Conservation (phyloP, 768 basidiomycete species). For the Pleurotus tuber-regium region DNA sequence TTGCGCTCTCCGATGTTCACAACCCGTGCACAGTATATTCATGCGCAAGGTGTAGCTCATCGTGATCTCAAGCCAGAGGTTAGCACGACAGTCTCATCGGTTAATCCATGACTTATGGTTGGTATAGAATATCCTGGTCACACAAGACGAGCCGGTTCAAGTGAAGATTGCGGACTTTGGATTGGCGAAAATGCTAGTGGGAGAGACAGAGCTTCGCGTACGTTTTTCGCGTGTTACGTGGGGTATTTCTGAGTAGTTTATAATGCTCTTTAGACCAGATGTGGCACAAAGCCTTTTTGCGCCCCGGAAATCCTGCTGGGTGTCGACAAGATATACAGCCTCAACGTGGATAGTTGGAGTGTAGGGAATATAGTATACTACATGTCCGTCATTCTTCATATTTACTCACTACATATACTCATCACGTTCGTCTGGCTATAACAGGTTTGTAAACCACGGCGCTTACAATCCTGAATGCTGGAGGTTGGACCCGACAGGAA, state of each 20-base stretch:
- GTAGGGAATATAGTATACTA: constrained; percentile 93
- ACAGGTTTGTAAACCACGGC: constrained; percentile 75
- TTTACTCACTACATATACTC: constrained; percentile 4
- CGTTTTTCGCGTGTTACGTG: too few relatives aligned
- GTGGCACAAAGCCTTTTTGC: constrained; percentile 92
- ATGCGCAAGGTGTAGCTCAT: constrained; percentile 77
- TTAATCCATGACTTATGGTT: too few relatives aligned
- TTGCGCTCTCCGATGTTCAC: neutral
- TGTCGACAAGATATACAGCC: constrained; percentile 71
- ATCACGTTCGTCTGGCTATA: constrained; percentile 47
- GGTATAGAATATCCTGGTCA: constrained; percentile 78
- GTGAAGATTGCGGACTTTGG: constrained; percentile 98
- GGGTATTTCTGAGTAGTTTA: too few relatives aligned
- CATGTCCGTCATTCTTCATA: constrained; percentile 51
- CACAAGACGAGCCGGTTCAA: constrained; percentile 58
- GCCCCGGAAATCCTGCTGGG: constrained; percentile 89
- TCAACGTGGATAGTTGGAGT: constrained; percentile 94
- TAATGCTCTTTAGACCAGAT: constrained; percentile 66
- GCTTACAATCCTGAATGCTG: constrained; percentile 58
- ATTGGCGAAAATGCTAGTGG: constrained; percentile 85
- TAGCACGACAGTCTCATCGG: constrained; percentile 13
- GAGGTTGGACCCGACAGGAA: constrained; percentile 41
- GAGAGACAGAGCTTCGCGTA: constrained; percentile 72
- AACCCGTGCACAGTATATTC: constrained; percentile 51
- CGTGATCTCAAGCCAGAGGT: constrained; percentile 93